Percentiles rank a stretch among this genome's conserved stretches.
Conservation (phyloP, 495 filamentous ascomycete species). For the Trichoderma parareesei region DNA sequence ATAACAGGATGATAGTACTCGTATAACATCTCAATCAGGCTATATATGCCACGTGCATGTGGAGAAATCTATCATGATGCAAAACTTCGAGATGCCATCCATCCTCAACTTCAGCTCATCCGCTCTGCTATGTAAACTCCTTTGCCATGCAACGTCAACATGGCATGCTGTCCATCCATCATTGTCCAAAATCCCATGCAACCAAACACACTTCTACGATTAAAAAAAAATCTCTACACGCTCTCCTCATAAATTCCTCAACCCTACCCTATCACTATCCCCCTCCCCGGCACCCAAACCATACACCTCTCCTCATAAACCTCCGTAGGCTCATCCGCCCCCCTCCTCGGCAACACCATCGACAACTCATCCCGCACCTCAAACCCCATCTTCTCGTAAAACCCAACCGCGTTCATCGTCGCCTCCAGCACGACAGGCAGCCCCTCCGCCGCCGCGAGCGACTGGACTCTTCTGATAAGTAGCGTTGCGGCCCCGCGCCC, state of each 20-base stretch:
- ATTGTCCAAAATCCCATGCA: too few relatives aligned
- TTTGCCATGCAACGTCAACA: neutral
- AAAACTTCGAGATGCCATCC: neutral
- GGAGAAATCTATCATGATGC: neutral
- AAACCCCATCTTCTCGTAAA: slow-evolving; percentile 38
- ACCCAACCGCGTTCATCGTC: slow-evolving; percentile 28
- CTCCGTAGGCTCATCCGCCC: slow-evolving; percentile 2
- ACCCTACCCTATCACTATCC: neutral
- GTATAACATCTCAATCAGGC: neutral
- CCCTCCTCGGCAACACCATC: slow-evolving; percentile 21
- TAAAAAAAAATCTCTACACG: neutral
- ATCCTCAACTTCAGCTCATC: neutral
- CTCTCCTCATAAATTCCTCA: neutral
- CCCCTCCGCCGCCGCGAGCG: slow-evolving; percentile 25
- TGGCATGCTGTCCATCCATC: too few relatives aligned
- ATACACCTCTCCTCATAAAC: slow-evolving; percentile 27
- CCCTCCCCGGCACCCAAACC: slow-evolving; percentile 18
- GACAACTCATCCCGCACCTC: slow-evolving; percentile 21
- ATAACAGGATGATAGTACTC: neutral
- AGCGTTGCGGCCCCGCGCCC: slow-evolving; percentile 32
- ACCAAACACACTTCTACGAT: neutral
- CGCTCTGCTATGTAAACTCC: neutral
- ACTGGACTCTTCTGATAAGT: slow-evolving; percentile 29
- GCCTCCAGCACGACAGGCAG: slow-evolving; percentile 38
- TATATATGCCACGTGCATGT: slow-evolving; percentile 10